Base-by-base conservation (phyloP, 768 basidiomycete genomes). In the Calvatia gigantea region DNA sequence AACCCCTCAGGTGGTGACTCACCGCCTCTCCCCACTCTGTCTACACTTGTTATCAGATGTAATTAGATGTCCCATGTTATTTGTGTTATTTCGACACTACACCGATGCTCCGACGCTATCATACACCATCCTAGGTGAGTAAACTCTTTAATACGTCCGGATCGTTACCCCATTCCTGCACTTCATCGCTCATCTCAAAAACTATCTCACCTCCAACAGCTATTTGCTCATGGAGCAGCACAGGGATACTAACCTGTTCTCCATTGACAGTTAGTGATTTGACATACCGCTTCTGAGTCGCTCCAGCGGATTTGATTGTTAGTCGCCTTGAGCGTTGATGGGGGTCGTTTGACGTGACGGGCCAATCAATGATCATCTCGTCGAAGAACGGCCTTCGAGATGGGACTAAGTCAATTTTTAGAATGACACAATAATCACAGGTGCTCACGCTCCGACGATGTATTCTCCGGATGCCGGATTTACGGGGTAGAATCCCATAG, bases 401-500 rank as follows among this genome's bases (percentile, higher is more conserved):
- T 35, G 27, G 35, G 31, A 25, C 6, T 17, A 1, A 43, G 19
- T 31, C 23, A 51, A 11, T 48, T 25, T 2, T n/a, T n/a, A n/a
- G n/a, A n/a, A n/a, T 19, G n/a, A 25, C 17, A 37, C 31, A n/a
- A n/a, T 19, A 44, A 35, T 11, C 45, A 6, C 14, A 9, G 38
- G 37, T 11, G 75, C 79, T 41, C 64, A 86, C 87, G 84, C 83
- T 59, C 90, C 91, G 43, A 94, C 75, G 53, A 91, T 74, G 58
- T 92, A 93, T 62, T 83, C 81, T 2, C 81, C 84, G 0, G 86
- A 87, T 0, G 86, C 86, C 0, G 91, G 91, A 64, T 92, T 86
- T 37, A 92, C 89, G 33, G 89, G 89, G 61, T 93, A 93, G 67
- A 93, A 89, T 1, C 91, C 90, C 68, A 94, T 76, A 0, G 89